phyloP scores from a whole-genome alignment of 2,329 filamentous ascomycete genomes.

The Periglandula ipomoeae region DNA sequence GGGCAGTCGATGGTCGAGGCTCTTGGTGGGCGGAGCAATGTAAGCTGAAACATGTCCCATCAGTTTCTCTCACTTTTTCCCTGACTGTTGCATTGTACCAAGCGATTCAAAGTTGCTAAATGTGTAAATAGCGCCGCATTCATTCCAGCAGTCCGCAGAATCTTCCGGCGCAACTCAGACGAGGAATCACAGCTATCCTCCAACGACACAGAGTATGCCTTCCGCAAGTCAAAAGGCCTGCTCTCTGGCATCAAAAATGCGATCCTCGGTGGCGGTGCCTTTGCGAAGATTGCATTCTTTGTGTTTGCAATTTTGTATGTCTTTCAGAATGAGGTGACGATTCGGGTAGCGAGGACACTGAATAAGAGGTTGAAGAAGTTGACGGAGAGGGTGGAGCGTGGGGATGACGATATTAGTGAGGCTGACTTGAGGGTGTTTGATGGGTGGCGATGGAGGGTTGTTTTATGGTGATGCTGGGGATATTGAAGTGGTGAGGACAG shows the following conservation, averaged over 20 bases:
- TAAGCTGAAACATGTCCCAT: constrained; percentile 24
- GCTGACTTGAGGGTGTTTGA: constrained; percentile 39
- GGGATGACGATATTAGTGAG: constrained; percentile 35
- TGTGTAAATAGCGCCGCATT: constrained; percentile 33
- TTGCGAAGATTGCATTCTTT: constrained; percentile 43
- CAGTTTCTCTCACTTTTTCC: not conserved
- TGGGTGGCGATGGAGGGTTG: constrained; percentile 48
- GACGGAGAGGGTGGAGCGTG: constrained; percentile 36
- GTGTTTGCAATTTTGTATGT: constrained; percentile 49
- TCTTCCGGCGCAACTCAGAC: constrained; percentile 37
- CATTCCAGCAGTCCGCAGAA: constrained; percentile 40
- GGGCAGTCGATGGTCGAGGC: constrained; percentile 41
- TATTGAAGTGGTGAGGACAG: too few species aligned
- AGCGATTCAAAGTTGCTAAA: too few species aligned
- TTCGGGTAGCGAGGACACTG: constrained; percentile 44
- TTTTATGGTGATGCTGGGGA: constrained; percentile 38
- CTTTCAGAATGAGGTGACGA: constrained; percentile 48
- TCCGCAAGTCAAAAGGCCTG: constrained; percentile 39
- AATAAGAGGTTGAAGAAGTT: constrained; percentile 41
- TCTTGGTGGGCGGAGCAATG: constrained; percentile 42
- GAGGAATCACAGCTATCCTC: constrained; percentile 27
- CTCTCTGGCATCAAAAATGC: constrained; percentile 39
- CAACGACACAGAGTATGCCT: constrained; percentile 51
- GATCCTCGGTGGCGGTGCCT: constrained; percentile 32
- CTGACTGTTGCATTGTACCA: not conserved